A percentile compares a stretch with the other conserved stretches of the same genome.
phyloP scores from a whole-genome alignment of 2,329 filamentous ascomycete species.

The Colletotrichum caudatum region DNA sequence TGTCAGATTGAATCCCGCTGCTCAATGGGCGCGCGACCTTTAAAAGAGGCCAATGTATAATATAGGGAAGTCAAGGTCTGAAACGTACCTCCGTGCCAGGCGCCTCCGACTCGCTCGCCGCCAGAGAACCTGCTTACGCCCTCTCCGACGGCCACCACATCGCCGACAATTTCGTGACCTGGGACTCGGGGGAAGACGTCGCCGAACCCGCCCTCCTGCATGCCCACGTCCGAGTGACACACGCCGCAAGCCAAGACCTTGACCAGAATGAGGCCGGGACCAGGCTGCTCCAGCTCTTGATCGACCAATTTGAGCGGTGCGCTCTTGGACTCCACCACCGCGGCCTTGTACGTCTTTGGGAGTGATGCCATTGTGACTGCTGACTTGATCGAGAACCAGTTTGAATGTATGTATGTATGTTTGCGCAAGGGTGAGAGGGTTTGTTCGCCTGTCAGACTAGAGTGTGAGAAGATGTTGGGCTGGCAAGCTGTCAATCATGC shows the following conservation, averaged over 20 bases:
- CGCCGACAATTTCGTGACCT: slow-evolving; percentile 79
- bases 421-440: not conserved
- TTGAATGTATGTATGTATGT: too few species aligned
- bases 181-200: slow-evolving; percentile 71
- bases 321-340: slow-evolving; percentile 66
- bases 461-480: not conserved
- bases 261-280: slow-evolving; percentile 71
- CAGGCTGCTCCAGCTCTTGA: slow-evolving; percentile 67
- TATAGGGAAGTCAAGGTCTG: slow-evolving; percentile 34
- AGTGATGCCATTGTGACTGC: slow-evolving; percentile 50
- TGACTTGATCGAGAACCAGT: not conserved
- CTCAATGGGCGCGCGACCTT: not conserved
- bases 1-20: not conserved
- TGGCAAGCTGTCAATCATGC: not conserved
- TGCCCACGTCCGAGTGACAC: slow-evolving; percentile 71
- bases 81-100: slow-evolving; percentile 73
- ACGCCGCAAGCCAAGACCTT: slow-evolving; percentile 80
- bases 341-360: slow-evolving; percentile 76
- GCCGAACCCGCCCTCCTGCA: slow-evolving; percentile 63
- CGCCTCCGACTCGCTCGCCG: slow-evolving; percentile 71
- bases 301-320: slow-evolving; percentile 69
- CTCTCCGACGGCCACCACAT: slow-evolving; percentile 70
- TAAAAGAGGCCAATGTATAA: too few species aligned
- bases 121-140: slow-evolving; percentile 68
- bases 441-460: too few species aligned